Conservation (phyloP, 345 rosid genomes). For the Brassica incana region DNA sequence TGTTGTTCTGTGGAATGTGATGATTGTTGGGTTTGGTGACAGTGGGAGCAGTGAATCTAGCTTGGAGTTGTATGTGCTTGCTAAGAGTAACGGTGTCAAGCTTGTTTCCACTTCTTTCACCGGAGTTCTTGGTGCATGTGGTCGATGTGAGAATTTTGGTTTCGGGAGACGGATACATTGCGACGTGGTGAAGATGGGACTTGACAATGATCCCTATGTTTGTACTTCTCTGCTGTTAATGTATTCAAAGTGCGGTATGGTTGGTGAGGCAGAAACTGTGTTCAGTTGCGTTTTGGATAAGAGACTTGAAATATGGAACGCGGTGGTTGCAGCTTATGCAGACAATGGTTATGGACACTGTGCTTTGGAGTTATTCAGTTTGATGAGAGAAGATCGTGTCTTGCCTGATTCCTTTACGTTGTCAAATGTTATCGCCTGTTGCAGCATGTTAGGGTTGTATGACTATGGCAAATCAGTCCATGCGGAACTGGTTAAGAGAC, state of each 20-base stretch:
- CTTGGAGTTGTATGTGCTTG: constrained; percentile 56
- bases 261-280: constrained; percentile 55
- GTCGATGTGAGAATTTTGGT: constrained; percentile 42
- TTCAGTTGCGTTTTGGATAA: constrained; percentile 47
- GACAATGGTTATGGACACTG: constrained; percentile 41
- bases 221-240: constrained; percentile 63
- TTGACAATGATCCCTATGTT: constrained; percentile 53
- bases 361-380: constrained; percentile 50
- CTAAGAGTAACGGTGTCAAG: constrained; percentile 49
- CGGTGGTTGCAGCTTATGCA: constrained; percentile 68
- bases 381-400: constrained; percentile 45
- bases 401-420: constrained; percentile 58
- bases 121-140: constrained; percentile 56
- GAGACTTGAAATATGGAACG: constrained; percentile 68
- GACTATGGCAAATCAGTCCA: constrained; percentile 68
- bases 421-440: constrained; percentile 56
- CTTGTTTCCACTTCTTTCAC: constrained; percentile 58
- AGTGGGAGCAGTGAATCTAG: constrained; percentile 56
- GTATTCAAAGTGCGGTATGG: constrained; percentile 63
- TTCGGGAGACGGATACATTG: constrained; percentile 68
- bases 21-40: constrained; percentile 63
- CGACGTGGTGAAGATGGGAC: constrained; percentile 67
- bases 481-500: constrained; percentile 56
- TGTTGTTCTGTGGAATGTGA: constrained; percentile 78
- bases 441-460: constrained; percentile 46